Evolutionary conservation across 2,329 filamentous ascomycete species (phyloP).

Genomic region (Curvularia lunata): DNA sequence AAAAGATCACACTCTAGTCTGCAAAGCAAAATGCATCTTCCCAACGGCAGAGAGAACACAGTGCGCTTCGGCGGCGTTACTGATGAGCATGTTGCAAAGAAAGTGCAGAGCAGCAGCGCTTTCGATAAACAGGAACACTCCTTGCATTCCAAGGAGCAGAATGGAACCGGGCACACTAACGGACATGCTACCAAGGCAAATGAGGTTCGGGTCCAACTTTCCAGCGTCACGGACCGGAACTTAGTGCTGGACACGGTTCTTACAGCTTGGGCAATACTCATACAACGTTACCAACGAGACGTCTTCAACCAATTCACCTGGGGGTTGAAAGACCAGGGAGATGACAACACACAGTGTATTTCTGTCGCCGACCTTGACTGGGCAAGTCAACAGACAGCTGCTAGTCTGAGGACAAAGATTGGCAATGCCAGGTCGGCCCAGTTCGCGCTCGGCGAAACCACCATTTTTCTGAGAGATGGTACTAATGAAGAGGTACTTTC

Average conservation of each 20-base stretch:
- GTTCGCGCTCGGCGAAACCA: constrained; percentile 11
- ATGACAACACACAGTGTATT: constrained; percentile 25
- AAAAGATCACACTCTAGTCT: constrained; percentile 13
- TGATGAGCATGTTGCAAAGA: constrained; percentile 23
- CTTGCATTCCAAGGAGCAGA: constrained; percentile 15
- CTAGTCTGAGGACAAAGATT: constrained; percentile 26
- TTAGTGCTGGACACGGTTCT: constrained; percentile 32
- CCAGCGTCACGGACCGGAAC: constrained; percentile 16
- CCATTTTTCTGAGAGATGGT: constrained; percentile 39
- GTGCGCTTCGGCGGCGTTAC: constrained; percentile 24
- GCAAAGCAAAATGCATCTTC: constrained; percentile 28
- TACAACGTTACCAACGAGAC: constrained; percentile 43
- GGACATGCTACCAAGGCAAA: constrained; percentile 16
- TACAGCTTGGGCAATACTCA: constrained; percentile 40
- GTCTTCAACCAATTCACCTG: constrained; percentile 41
- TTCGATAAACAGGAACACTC: constrained; percentile 14
- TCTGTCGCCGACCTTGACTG: constrained; percentile 28
- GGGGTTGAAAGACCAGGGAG: constrained; percentile 25
- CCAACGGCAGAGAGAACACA: constrained; percentile 23
- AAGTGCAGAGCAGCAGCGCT: constrained; percentile 22
- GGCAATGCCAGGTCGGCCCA: constrained; percentile 21
- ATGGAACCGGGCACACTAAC: constrained; percentile 9
- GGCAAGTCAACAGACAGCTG: constrained; percentile 17
- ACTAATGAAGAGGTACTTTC: constrained; percentile 37
- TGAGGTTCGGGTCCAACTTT: constrained; percentile 24